Evolutionary conservation across 163 green algal species (phyloP), one percentile per base, ranked within the genome.

Genomic region (Volvox carteri): DNA sequence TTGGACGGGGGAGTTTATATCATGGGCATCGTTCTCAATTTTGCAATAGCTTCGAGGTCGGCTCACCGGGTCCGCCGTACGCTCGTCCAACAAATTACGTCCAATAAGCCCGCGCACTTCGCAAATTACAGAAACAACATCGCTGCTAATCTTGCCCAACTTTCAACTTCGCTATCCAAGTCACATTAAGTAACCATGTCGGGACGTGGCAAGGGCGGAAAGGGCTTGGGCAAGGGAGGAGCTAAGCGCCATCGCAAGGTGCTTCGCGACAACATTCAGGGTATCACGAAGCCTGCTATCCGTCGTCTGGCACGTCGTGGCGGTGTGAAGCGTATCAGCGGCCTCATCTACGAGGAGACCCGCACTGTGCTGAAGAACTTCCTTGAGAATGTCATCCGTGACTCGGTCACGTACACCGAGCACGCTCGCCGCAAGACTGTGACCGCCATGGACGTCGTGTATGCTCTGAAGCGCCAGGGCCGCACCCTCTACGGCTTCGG

Each of bases 191-290:
- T 12, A 35, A 52, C 33, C 48, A 95, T 95, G 92, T 95, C 92
- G 68, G 92, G 92, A 79, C 92, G 95, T 70, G 96, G 96, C 92
- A 98, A 98, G 89, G 95, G 94, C 79, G 97, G 97, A 90, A 99
- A 99, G 94, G 97, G 97, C 88, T 96, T 99, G 23, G 97, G 97
- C 85, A 99, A 99, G 96, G 97, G 97, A 79, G 97, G 97, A 84
- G 97, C 97, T 94, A 99, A 99, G 96, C 95, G 97, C 86, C 97
- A 99, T 92, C 92, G 96, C 86, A 98, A 98, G 95, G 97, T 99
- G 23, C 93, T 99, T 60, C 96, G 97, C 50, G 97, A 99, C 92
- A 99, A 99, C 96, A 99, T 99, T 91, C 95, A 97, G 95, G 95
- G 96, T 89, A 98, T 98, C 94, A 98, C 96, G 92, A 98, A 98